Evolutionary conservation across 495 filamentous ascomycete genomes (phyloP).

Genomic region (Podospora pseudocomata): DNA sequence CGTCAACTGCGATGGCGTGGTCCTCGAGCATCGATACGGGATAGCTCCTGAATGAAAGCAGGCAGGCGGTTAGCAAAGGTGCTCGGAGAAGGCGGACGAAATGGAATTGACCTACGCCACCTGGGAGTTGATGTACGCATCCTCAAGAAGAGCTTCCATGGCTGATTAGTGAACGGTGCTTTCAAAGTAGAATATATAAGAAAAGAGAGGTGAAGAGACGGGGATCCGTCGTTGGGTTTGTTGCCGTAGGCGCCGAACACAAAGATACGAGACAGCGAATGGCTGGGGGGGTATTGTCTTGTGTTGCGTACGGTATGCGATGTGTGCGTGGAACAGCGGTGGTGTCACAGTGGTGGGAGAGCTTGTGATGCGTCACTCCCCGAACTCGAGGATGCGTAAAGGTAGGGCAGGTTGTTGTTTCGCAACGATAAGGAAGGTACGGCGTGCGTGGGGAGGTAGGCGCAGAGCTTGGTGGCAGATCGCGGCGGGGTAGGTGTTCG

Average conservation of each 20-base stretch:
- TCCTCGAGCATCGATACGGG: constrained; percentile 56
- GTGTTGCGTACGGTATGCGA: not conserved
- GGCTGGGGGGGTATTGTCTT: not conserved
- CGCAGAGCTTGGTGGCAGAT: not conserved
- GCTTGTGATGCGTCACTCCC: constrained; percentile 7
- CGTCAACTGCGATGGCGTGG: constrained; percentile 78
- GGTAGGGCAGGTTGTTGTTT: not conserved
- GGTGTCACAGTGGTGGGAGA: constrained; percentile 5
- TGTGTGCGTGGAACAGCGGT: constrained; percentile 5
- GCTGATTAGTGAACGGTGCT: constrained; percentile 21
- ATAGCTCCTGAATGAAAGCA: constrained; percentile 29
- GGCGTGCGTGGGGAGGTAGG: too few species aligned
- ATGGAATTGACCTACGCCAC: constrained; percentile 33
- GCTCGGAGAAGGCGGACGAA: not conserved
- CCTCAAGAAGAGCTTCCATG: constrained; percentile 39
- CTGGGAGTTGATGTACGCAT: constrained; percentile 47
- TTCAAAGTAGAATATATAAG: not conserved
- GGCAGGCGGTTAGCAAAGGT: not conserved
- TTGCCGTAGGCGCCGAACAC: not conserved
- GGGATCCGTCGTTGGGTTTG: not conserved
- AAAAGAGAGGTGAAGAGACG: not conserved
- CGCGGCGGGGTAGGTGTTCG: not conserved
- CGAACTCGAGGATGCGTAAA: not conserved
- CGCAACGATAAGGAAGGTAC: not conserved
- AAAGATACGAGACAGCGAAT: not conserved